Percentiles rank a stretch among this genome's conserved stretches.
These are phyloP conservation scores for Hondaea fermentalgiana DNA, from an alignment of 108 stramenopile species.

Conservation along the genomic window DNA sequence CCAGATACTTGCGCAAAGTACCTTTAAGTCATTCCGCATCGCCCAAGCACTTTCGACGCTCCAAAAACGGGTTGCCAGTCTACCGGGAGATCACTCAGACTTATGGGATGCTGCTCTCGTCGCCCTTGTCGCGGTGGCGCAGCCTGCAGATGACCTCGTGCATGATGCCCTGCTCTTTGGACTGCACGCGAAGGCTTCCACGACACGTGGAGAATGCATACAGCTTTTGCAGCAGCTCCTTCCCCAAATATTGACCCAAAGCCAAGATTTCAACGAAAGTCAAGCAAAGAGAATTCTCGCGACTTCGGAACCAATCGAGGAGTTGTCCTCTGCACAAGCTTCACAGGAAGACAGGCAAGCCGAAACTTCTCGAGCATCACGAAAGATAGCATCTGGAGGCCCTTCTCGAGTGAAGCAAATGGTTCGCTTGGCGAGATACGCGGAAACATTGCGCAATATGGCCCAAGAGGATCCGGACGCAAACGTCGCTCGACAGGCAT, in stretches of 20 bases:
- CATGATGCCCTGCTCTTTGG: background rate
- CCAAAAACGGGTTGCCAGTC: background rate
- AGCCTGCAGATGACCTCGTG: background rate
- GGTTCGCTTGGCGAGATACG: too few relatives aligned
- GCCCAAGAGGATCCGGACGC: too few relatives aligned
- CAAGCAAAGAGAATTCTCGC: too few relatives aligned
- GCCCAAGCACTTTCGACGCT: background rate
- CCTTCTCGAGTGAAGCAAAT: too few relatives aligned
- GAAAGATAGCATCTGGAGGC: too few relatives aligned
- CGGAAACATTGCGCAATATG: too few relatives aligned
- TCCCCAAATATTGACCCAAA: background rate
- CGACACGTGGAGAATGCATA: background rate
- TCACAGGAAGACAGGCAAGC: too few relatives aligned
- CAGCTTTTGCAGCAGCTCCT: background rate
- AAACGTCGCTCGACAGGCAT: too few relatives aligned
- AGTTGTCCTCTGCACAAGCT: too few relatives aligned
- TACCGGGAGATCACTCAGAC: background rate
- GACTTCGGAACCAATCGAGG: too few relatives aligned
- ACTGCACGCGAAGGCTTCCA: background rate
- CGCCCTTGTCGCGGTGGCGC: background rate
- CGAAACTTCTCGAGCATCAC: too few relatives aligned
- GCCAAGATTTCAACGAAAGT: too few relatives aligned
- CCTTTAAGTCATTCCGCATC: background rate
- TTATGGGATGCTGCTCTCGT: background rate
- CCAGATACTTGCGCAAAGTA: background rate